A percentile compares a stretch with the other conserved stretches of the same genome.
phyloP scores from a whole-genome alignment of 73 alveolate species.

The Tetrahymena borealis region DNA sequence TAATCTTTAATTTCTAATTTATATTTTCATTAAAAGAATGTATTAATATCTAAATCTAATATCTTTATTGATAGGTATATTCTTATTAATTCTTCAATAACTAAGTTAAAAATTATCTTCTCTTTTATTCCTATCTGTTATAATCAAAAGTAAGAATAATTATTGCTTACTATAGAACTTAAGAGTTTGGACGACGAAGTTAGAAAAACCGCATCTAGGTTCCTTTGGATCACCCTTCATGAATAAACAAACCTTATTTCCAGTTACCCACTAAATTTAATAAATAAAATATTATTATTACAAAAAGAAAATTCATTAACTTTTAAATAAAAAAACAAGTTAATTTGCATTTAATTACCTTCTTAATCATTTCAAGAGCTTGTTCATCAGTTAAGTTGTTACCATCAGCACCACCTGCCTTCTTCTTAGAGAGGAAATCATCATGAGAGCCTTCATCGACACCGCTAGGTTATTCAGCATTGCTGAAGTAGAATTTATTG shows the following conservation, averaged over 20 bases:
- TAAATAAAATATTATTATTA: not conserved
- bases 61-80: too few species aligned
- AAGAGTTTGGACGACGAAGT: slow-evolving; percentile 62
- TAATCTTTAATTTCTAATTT: slow-evolving; percentile 26
- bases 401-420: not conserved
- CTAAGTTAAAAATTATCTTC: too few species aligned
- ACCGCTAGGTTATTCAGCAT: not conserved
- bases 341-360: not conserved
- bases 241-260: slow-evolving; percentile 67
- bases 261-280: slow-evolving; percentile 5
- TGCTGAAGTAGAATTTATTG: not conserved
- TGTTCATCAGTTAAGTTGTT: not conserved
- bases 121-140: too few species aligned
- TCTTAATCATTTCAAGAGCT: not conserved
- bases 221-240: slow-evolving; percentile 78
- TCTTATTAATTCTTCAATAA: too few species aligned
- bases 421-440: not conserved
- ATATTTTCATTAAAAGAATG: too few species aligned
- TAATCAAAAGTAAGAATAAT: too few species aligned
- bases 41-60: too few species aligned
- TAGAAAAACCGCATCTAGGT: slow-evolving; percentile 84
- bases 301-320: not conserved
- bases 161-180: slow-evolving; percentile 7
- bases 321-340: not conserved
- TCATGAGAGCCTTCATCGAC: not conserved